Evolutionary conservation across 208 protist species (phyloP), one percentile per base, ranked within the genome.

Genomic region (Leishmania major): DNA sequence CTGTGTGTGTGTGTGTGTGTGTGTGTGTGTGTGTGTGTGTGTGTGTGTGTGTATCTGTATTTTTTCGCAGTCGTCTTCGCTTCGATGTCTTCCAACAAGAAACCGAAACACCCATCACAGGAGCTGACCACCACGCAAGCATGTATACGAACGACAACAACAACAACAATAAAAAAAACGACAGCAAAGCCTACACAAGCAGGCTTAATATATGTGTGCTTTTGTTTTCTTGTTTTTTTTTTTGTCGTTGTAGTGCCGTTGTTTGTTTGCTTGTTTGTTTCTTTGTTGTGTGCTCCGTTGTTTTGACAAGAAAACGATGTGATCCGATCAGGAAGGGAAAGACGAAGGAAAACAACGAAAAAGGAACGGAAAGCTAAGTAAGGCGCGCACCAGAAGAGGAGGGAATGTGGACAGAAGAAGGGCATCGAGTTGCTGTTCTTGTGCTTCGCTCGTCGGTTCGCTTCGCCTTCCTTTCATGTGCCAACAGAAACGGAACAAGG

Each of bases 381-480:
- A 5, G 55, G 55, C 45, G 45, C 8, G 45, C 45, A 28, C 22
- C 55, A 7, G 28, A n/a, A 59, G 55, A 5, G 5, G 55, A 59
- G 55, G 25, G 55, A 6, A 28, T 59, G 55, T 10, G 55, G 5
- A 10, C 8, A 59, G 25, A 59, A 28, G 55, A 15, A 25, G 55
- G 45, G 8, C 45, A 11, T 11, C 45, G 45, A 1, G 45, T 49
- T 49, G 45, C 45, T 49, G 45, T 73, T 78, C 69, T 74, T 64
- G 59, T 17, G 53, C 75, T 31, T 45, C 59, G 28, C 31, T 76
- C 28, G 31, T 19, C 19, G 5, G n/a, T 67, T 25, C 8, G 25
- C 73, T 73, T 67, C 78, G 78, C 77, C 22, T 78, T 49, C 57
- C 81, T 78, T 51, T 84, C 74, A 10, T 77, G 59, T 37, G 25